Conservation (phyloP, 2,329 filamentous ascomycete genomes). For the Penicillium verrucosum region DNA sequence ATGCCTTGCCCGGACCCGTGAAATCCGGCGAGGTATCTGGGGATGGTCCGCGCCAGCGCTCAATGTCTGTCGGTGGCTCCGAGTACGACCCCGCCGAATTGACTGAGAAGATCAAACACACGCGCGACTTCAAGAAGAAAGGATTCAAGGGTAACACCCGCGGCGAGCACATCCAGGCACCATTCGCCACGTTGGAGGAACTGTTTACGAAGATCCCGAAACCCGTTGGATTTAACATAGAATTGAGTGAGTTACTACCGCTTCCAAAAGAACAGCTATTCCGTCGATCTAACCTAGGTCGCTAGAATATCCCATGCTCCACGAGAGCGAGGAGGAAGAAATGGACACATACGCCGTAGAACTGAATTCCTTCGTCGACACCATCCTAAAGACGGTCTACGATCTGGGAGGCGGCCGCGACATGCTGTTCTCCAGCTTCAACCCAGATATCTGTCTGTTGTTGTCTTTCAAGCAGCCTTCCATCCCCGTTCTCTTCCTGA, state of each 20-base stretch:
- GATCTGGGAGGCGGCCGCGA: slow-evolving; percentile 78
- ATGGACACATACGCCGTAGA: slow-evolving; percentile 97
- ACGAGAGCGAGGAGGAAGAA: slow-evolving; percentile 89
- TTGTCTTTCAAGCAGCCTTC: slow-evolving; percentile 96
- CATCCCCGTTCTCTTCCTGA: slow-evolving; percentile 92
- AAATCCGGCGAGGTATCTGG: slow-evolving; percentile 15
- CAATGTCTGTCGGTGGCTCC: slow-evolving; percentile 59
- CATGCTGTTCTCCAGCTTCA: slow-evolving; percentile 96
- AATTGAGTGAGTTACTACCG: slow-evolving; percentile 63
- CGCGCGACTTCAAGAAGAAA: slow-evolving; percentile 87
- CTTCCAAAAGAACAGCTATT: slow-evolving; percentile 24
- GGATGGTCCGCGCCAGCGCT: slow-evolving; percentile 43
- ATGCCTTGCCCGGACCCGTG: slow-evolving; percentile 39
- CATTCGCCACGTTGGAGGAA: slow-evolving; percentile 92
- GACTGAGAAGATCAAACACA: slow-evolving; percentile 95
- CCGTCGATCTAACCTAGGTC: slow-evolving; percentile 28
- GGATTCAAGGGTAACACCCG: slow-evolving; percentile 95
- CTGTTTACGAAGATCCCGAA: slow-evolving; percentile 82
- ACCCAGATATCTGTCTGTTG: slow-evolving; percentile 92
- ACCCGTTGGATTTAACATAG: slow-evolving; percentile 91
- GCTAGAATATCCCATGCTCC: slow-evolving; percentile 87
- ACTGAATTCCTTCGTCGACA: slow-evolving; percentile 94
- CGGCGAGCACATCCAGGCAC: slow-evolving; percentile 90
- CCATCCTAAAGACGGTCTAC: slow-evolving; percentile 84
- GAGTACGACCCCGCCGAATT: slow-evolving; percentile 43